Conservation (phyloP, 2,329 filamentous ascomycete species). For the Chaetomium sp. region DNA sequence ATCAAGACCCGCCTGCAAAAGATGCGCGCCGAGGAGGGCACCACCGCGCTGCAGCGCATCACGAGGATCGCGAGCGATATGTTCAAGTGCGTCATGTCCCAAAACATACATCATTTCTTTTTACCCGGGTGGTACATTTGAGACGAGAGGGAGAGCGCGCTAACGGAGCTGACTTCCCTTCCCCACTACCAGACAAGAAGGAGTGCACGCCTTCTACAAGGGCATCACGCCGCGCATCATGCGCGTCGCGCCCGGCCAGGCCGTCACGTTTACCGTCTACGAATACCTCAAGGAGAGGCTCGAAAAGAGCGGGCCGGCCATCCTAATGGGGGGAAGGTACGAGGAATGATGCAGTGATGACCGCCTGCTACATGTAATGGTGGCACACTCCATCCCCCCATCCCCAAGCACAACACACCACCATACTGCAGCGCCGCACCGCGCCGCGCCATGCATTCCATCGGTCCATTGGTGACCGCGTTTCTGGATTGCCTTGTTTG, state of each 20-base stretch:
- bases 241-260: conserved; percentile 95
- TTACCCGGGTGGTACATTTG: no score
- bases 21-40: conserved; percentile 78
- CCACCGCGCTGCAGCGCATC: conserved; percentile 79
- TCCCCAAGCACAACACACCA: no score
- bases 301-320: conserved; percentile 63
- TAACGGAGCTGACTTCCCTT: background rate
- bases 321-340: conserved; percentile 63
- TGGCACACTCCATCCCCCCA: no score
- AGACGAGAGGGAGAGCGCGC: background rate
- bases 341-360: conserved; percentile 56
- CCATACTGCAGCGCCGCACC: background rate
- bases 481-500: background rate
- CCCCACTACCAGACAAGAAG: conserved; percentile 78
- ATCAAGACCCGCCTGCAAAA: conserved; percentile 98
- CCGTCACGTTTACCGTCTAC: conserved; percentile 74
- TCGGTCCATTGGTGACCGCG: no score
- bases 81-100: conserved; percentile 64
- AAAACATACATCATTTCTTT: no score
- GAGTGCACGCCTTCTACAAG: conserved; percentile 95
- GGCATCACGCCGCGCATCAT: conserved; percentile 97
- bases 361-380: no score
- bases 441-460: background rate
- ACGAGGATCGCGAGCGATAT: conserved; percentile 76
- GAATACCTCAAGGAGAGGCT: conserved; percentile 74